Evolutionary conservation across 2,329 filamentous ascomycete species (phyloP), one percentile per base, ranked within the genome.

Genomic region (Fusarium mangiferae): DNA sequence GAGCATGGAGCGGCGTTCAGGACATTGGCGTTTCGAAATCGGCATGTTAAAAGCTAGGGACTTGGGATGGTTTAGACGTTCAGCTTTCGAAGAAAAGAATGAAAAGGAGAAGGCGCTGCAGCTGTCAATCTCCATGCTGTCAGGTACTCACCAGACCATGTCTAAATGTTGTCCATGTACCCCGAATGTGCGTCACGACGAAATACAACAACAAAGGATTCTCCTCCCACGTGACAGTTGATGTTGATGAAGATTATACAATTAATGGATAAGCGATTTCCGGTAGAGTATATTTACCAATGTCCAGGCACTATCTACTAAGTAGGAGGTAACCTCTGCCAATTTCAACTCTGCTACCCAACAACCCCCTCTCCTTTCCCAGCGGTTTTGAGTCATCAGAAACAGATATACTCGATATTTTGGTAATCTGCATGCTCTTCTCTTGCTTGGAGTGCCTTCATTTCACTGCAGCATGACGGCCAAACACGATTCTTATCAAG

Each of bases 1-100:
- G 67, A 71, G 70, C 69, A 78, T 78, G 68, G 66, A 67, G 68
- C 62, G 78, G 80, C 79, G 78, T 81, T 81, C 66, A 72, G 76
- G 78, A 71, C 61, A 66, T 74, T 80, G 78, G 73, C 79, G 66
- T 77, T 77, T 68, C 67, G 68, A 77, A 77, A 72, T 76, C 74
- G 66, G 66, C 70, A 79, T 74, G 63, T 66, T 70, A 74, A 73
- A 77, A 74, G 72, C 68, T 68, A 69, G 48, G 65, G 48, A 68
- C 72, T 54, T 62, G 62, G 59, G 62, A 67, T 58, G 66, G 54
- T 65, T 71, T 65, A 66, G 63, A 72, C 48, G 64, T 68, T 69
- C 54, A 49, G 67, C 55, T 72, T 72, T 42, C 46, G 42, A 49
- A 61, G 59, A 70, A 78, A 49, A 61, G 57, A 68, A 78, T 72